phyloP scores from a whole-genome alignment of 148 eudicot species.

The Fallopia convolvulus region DNA sequence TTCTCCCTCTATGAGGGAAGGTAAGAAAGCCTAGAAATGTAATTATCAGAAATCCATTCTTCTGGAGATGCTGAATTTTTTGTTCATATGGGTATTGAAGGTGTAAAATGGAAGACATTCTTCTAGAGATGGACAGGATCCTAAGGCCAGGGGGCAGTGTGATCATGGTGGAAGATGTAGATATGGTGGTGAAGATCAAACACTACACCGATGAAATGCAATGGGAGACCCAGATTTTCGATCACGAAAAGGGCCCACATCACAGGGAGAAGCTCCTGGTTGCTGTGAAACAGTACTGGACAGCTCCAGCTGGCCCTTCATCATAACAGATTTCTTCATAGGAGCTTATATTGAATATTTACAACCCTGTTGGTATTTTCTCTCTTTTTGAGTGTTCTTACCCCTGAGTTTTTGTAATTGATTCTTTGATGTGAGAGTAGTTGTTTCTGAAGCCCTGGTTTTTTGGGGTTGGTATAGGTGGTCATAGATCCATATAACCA shows the following conservation, averaged over 20 bases:
- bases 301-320: constrained; percentile 25
- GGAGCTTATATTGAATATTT: background rate
- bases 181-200: constrained; percentile 46
- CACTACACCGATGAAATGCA: constrained; percentile 43
- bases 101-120: constrained; percentile 58
- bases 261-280: constrained; percentile 55
- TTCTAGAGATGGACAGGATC: constrained; percentile 83
- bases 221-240: constrained; percentile 57
- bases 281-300: constrained; percentile 84
- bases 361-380: background rate
- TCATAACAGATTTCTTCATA: background rate
- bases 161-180: constrained; percentile 72
- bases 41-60: no score
- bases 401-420: background rate
- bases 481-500: background rate
- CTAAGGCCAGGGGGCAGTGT: constrained; percentile 67
- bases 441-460: background rate
- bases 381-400: no score
- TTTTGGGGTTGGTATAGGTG: background rate
- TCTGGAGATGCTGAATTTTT: background rate
- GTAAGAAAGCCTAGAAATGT: constrained; percentile 16
- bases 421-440: background rate
- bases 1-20: constrained; percentile 67
- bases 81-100: constrained; percentile 19
- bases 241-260: constrained; percentile 68